Evolutionary conservation across 768 basidiomycete genomes (phyloP), one percentile per base, ranked within the genome.

Genomic region (Hemileccinum rubropunctum): DNA sequence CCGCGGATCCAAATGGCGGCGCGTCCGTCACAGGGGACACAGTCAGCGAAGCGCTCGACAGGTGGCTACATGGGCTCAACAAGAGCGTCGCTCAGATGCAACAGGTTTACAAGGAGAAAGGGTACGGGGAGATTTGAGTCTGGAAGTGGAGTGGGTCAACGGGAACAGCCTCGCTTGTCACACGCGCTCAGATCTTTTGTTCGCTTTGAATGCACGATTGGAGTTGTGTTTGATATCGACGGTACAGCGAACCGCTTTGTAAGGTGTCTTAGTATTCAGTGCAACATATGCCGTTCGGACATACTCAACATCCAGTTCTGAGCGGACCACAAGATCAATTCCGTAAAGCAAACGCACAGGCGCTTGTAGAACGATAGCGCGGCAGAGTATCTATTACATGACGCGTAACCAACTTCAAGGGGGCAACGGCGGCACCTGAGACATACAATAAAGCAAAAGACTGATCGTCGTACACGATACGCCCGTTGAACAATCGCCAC

Each of bases 61-160:
- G 73, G 47, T 90, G 88, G 88, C 72, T 89, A 0, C 67, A 48
- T 0, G 84, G 77, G 0, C 72, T 90, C 12, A 77, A 83, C 42
- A 67, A 38, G 18, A 75, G 83, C 27, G 76, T 86, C 3, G 54
- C 53, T 37, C 76, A 76, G 43, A 70, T 86, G 63, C 73, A 71
- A 50, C 55, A 45, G 1, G 85, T 85, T 56, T 72, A 88, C 53
- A 73, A 71, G 53, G 73, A 79, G 54, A 83, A 80, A 35, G 74
- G 72, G 14, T 76, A 87, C 53, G 79, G 73, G 15, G 73, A 82
- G 59, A 48, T 48, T 21, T 48, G 34, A 27, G 17, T 34, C 27
- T 27, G 14, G 8, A 13, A 13, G 15, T 15, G 7, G 14, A 10
- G 3, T 9, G 6, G 28, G 12, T n/a, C 9, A 30, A 12, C 14